Base-by-base conservation (phyloP, 805 yeast species). In the Groenewaldozyma tartarivorans region DNA sequence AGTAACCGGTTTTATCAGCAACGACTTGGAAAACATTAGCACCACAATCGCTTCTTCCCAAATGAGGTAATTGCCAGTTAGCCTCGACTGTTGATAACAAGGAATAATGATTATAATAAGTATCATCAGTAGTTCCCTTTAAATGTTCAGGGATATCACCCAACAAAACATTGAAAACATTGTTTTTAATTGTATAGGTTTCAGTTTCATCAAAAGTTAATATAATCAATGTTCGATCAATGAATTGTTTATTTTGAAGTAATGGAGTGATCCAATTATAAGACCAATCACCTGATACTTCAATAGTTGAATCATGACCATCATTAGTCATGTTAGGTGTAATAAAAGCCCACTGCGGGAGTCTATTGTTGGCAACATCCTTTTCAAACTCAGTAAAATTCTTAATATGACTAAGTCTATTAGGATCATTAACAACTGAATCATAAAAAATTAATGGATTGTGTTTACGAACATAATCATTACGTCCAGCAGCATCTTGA, bases 291-390 rank as follows among this genome's bases (percentile, higher is more conserved):
- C 72, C 71, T 18, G 75, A 67, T 38, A 64, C 61, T 41, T 61
- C 63, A 41, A 72, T 64, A 49, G 63, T 68, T 33, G 70, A 49
- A 56, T 68, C 74, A 46, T 72, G 73, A 35, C 75, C 77, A 53
- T 72, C 75, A 57, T 70, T 62, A 44, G 72, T 59, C 70, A 70
- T 66, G 60, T 72, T 71, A 43, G 77, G 77, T 33, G 76, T 72
- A 54, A 72, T 64, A 61, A 71, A 63, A 47, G 62, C 48, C 71
- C 72, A 72, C 62, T 72, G 77, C 34, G 77, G 76, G 48, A 71
- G 59, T 38, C 56, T 50, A 47, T 67, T 52, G 49, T 58, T 52
- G 27, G 52, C 53, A 44, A 68, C 51, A 50, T 72, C 77, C 32
- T 49, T 47, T 45, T 66, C 50, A 51, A 72, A 67, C 46, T 61